Conservation (phyloP, 306 rosid genomes). For the Potentilla sterilis region DNA sequence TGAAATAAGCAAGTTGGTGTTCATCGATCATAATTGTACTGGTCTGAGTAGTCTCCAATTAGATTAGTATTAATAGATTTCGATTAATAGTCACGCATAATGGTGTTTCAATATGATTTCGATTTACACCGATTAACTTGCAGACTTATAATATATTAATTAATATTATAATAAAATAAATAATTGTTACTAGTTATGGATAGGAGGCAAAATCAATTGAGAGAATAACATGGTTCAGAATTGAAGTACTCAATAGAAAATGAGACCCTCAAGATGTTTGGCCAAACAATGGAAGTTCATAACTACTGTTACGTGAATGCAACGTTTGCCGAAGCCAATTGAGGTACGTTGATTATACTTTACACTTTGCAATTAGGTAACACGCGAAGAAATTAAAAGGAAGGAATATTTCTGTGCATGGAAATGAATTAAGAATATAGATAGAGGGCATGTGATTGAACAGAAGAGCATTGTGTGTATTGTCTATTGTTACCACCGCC, state of each 20-base stretch:
- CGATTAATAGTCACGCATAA: no score
- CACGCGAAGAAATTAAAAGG: not conserved
- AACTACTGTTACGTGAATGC: not conserved
- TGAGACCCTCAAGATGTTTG: not conserved
- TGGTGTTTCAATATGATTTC: no score
- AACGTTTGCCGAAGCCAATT: not conserved
- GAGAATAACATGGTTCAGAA: no score
- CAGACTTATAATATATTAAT: no score
- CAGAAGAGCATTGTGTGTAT: not conserved
- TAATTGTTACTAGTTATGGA: no score
- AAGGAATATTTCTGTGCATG: not conserved
- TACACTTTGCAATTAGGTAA: not conserved
- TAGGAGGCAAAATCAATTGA: no score
- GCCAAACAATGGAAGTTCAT: not conserved
- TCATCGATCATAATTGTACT: not conserved
- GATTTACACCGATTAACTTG: no score
- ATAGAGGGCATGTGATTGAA: conserved; percentile 9
- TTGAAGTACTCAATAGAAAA: no score
- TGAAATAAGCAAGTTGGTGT: not conserved
- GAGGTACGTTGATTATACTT: not conserved
- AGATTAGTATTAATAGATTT: no score
- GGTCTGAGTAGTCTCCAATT: no score
- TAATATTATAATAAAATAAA: no score
- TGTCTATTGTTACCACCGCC: conserved; percentile 12
- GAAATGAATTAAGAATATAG: not conserved